These are phyloP conservation scores for Zygoascus bituminiphila DNA, from an alignment of 805 yeast genomes.

Conservation along the genomic window DNA sequence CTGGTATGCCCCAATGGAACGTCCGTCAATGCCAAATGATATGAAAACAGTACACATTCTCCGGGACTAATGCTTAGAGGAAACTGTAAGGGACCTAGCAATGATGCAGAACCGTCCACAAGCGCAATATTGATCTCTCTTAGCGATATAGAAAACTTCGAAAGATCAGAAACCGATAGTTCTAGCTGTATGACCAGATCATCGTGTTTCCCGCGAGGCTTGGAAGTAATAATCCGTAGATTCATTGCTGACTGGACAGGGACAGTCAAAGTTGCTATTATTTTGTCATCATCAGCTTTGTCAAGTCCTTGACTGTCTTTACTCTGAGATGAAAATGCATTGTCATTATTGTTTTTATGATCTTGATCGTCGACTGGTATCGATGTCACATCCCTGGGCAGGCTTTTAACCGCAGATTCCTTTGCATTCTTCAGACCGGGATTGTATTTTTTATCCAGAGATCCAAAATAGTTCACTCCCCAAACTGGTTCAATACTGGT, in stretches of 20 bases:
- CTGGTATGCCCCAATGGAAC: conserved; percentile 2
- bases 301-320: conserved; percentile 5
- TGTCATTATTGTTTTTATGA: neutral
- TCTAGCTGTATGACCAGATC: conserved; percentile 41
- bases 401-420: neutral
- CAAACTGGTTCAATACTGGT: neutral
- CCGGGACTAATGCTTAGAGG: conserved; percentile 24
- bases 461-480: neutral
- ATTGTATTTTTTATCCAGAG: neutral
- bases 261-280: conserved; percentile 11
- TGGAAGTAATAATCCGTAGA: conserved; percentile 40
- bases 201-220: conserved; percentile 41
- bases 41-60: conserved; percentile 26
- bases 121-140: conserved; percentile 15
- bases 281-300: conserved; percentile 3
- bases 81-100: conserved; percentile 18
- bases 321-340: conserved; percentile 4
- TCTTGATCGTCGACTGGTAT: neutral
- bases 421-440: neutral
- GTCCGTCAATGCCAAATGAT: conserved; percentile 16
- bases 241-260: conserved; percentile 35
- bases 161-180: conserved; percentile 39
- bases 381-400: neutral
- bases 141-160: conserved; percentile 20
- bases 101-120: conserved; percentile 20